Base-by-base conservation (phyloP, 495 filamentous ascomycete species). In the Penicillium malachiteum region DNA sequence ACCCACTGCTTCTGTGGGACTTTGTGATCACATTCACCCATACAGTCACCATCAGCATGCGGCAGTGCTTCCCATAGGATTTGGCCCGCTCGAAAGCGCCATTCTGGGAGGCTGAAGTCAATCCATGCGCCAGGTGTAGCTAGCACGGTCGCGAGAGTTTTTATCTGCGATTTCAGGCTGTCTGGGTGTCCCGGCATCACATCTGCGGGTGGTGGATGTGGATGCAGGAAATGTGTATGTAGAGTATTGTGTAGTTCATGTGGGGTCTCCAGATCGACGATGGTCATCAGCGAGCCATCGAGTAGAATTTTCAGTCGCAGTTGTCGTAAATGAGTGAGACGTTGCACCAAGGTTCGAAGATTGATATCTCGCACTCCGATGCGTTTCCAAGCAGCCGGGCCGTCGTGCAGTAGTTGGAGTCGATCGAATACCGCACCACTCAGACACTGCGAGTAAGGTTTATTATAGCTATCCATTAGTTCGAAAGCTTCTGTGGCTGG, bases 61-160 rank as follows among this genome's bases (percentile, higher is more conserved):
- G 77, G 73, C n/a, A 74, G 67, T 12, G 50, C 52, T 16, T 85
- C 87, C 89, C 89, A 96, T 14, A 96, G 73, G 55, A 94, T 70
- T 62, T 94, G 90, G n/a, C 91, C 90, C 1, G 88, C 79, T 10
- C 86, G 75, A 30, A 92, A 83, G 16, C 91, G 79, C 89, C 89
- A 93, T 63, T 92, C 89, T 0, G 90, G 82, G 21, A 86, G 72
- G 40, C 86, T 87, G 60, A 96, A 91, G 64, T 96, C 84, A 13
- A 87, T 74, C 91, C 91, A 96, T 13, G 80, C 71, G 7, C 79
- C 79, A 1, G 65, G 73, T 3, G 76, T 68, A 2, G 70, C 67
- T 13, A 84, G 60, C 3, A 78, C 75, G 8, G 70, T 69, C 12
- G 75, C 67, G 21, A 84, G 48, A 3, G 74, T 77, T 48, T 76